Percentiles rank a stretch among this genome's conserved stretches.
Conservation (phyloP, 768 basidiomycete genomes). For the Rossbeevera mucosa region DNA sequence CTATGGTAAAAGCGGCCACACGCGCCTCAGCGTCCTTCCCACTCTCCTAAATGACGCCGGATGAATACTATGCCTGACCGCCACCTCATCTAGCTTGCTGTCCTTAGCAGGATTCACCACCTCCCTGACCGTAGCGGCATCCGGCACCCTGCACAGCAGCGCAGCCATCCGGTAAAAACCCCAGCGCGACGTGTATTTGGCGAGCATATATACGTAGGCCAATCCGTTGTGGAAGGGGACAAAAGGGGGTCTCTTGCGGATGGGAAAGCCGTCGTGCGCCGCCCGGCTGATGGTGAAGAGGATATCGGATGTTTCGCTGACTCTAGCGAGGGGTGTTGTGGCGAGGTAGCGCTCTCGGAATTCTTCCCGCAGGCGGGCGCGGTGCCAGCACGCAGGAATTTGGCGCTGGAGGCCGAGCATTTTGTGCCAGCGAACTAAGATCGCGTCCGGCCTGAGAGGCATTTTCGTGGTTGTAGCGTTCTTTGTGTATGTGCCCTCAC, state of each 20-base stretch:
- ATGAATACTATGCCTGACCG: slow-evolving; percentile 11
- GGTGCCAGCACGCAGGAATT: slow-evolving; percentile 5
- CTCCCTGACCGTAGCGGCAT: slow-evolving; percentile 10
- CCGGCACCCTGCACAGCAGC: slow-evolving; percentile 9
- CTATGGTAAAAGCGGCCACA: slow-evolving; percentile 15
- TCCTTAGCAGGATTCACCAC: slow-evolving; percentile 13
- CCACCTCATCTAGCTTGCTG: slow-evolving; percentile 12
- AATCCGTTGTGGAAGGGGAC: slow-evolving; percentile 7
- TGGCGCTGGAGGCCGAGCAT: slow-evolving; percentile 9
- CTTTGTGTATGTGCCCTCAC: no score
- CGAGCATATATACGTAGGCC: slow-evolving; percentile 10
- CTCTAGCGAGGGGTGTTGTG: slow-evolving; percentile 7
- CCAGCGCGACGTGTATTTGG: slow-evolving; percentile 13
- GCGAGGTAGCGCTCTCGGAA: slow-evolving; percentile 7
- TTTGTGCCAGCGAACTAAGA: slow-evolving; percentile 8
- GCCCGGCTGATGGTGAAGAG: slow-evolving; percentile 14
- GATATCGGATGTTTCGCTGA: slow-evolving; percentile 12
- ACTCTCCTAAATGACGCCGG: slow-evolving; percentile 7
- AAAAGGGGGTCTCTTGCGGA: slow-evolving; percentile 12
- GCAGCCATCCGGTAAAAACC: slow-evolving; percentile 13
- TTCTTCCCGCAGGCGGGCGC: slow-evolving; percentile 8
- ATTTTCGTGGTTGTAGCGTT: slow-evolving; percentile 5
- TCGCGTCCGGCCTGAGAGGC: slow-evolving; percentile 4
- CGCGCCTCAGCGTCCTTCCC: slow-evolving; percentile 8
- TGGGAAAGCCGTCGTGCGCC: slow-evolving; percentile 7